phyloP scores from a whole-genome alignment of 257 asterid genomes.

The Solanum boliviense region DNA sequence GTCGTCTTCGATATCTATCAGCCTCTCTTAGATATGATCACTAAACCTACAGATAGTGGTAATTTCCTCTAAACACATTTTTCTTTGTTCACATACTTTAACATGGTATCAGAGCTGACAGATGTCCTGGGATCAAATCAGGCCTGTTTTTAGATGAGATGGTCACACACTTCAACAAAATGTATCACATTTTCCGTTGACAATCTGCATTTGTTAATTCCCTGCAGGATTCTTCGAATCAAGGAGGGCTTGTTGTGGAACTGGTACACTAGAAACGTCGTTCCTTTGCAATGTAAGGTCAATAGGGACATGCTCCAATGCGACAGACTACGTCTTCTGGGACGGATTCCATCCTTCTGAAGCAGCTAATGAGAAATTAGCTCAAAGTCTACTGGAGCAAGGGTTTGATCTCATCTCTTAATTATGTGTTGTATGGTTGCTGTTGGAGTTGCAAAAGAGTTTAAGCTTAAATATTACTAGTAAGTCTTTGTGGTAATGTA shows the following conservation, averaged over 20 bases:
- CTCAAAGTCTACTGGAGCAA: constrained; percentile 49
- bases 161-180: not conserved
- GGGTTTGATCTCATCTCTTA: constrained; percentile 64
- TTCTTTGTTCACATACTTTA: not conserved
- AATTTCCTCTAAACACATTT: not conserved
- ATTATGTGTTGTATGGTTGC: not conserved
- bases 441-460: not conserved
- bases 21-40: constrained; percentile 48
- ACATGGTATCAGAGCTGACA: not conserved
- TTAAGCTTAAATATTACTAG: not conserved
- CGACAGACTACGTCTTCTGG: constrained; percentile 68
- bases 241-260: constrained; percentile 75
- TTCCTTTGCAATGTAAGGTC: constrained; percentile 58
- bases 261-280: constrained; percentile 57
- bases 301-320: constrained; percentile 68
- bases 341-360: constrained; percentile 77
- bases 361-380: constrained; percentile 59
- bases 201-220: not conserved
- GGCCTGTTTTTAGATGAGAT: not conserved
- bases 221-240: constrained; percentile 57
- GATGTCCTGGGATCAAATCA: too few species aligned
- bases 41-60: constrained; percentile 49
- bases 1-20: constrained; percentile 70
- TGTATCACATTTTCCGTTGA: not conserved
- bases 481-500: not conserved